A percentile compares a stretch with the other conserved stretches of the same genome.
phyloP scores from a whole-genome alignment of 2,329 filamentous ascomycete species.

The Colletotrichum sp. region DNA sequence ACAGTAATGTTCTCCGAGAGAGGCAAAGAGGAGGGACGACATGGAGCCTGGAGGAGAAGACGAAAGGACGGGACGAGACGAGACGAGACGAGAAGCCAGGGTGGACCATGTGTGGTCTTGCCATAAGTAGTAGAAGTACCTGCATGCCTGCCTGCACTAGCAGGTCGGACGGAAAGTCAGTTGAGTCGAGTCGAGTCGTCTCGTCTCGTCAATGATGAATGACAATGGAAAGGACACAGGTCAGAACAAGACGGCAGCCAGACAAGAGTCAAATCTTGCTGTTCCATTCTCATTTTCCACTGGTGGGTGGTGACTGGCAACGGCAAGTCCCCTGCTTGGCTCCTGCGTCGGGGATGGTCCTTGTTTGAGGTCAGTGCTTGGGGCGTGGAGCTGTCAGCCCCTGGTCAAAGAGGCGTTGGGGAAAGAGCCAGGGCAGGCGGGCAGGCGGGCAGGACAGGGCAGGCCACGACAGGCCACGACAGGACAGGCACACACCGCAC shows the following conservation, averaged over 20 bases:
- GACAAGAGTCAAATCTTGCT: not conserved
- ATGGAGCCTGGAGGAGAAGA: not conserved
- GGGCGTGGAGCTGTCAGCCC: not conserved
- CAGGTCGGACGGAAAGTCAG: not conserved
- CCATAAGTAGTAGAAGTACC: not conserved
- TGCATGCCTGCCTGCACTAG: not conserved
- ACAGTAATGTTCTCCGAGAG: not conserved
- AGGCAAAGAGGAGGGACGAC: not conserved
- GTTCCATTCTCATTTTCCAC: not conserved
- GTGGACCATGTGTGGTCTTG: not conserved
- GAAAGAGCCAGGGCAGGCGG: not conserved
- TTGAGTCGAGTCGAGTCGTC: not conserved
- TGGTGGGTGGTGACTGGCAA: not conserved
- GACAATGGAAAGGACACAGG: not conserved
- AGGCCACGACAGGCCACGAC: not conserved
- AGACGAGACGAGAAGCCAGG: not conserved
- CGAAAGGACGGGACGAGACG: not conserved
- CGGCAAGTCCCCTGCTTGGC: not conserved
- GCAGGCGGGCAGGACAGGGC: not conserved
- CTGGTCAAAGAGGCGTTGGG: not conserved
- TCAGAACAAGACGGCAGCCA: not conserved
- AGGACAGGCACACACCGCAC: not conserved
- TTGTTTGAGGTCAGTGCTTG: conserved; percentile 18
- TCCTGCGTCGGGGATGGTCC: conserved; percentile 12
- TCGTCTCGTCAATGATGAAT: not conserved